phyloP scores from a whole-genome alignment of 73 alveolate species.

The Loxodes magnus region DNA sequence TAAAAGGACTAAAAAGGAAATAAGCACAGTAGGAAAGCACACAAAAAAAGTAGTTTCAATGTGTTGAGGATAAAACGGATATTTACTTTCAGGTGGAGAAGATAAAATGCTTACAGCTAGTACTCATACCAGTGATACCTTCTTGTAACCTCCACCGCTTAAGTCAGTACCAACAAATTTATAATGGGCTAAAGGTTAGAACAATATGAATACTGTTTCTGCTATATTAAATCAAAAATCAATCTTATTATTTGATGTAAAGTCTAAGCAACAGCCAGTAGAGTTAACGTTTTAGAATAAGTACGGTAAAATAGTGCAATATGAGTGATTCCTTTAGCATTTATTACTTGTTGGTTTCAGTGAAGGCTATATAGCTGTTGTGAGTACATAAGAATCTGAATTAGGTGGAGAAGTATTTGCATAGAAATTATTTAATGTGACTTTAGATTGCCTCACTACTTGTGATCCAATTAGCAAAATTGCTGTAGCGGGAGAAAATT shows the following conservation, averaged over 20 bases:
- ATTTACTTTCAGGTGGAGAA: conserved; percentile 80
- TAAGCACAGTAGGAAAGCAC: conserved; percentile 95
- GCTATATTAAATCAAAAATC: conserved; percentile 10
- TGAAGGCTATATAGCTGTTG: conserved; percentile 79
- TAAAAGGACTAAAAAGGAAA: conserved; percentile 88
- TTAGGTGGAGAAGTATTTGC: conserved; percentile 69
- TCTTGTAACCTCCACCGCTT: conserved; percentile 59
- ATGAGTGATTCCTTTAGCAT: conserved; percentile 88
- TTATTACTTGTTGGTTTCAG: conserved; percentile 77
- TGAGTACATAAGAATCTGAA: conserved; percentile 66
- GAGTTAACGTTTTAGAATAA: conserved; percentile 83
- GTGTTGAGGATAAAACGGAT: conserved; percentile 53
- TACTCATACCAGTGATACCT: conserved; percentile 80
- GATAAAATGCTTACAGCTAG: conserved; percentile 86
- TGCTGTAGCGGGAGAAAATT: conserved; percentile 87
- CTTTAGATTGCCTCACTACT: conserved; percentile 71
- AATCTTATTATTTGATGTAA: not conserved
- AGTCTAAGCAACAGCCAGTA: conserved; percentile 35
- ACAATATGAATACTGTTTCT: conserved; percentile 10
- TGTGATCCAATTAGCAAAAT: conserved; percentile 60
- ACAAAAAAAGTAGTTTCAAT: conserved; percentile 86
- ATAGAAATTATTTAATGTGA: conserved; percentile 53
- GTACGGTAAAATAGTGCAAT: conserved; percentile 84
- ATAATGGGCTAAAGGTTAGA: conserved; percentile 82
- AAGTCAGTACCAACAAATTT: conserved; percentile 74